Percentiles rank a stretch among this genome's conserved stretches.
These are phyloP conservation scores for Dendrobium officinale DNA, from an alignment of 106 monocot species.

Conservation along the genomic window DNA sequence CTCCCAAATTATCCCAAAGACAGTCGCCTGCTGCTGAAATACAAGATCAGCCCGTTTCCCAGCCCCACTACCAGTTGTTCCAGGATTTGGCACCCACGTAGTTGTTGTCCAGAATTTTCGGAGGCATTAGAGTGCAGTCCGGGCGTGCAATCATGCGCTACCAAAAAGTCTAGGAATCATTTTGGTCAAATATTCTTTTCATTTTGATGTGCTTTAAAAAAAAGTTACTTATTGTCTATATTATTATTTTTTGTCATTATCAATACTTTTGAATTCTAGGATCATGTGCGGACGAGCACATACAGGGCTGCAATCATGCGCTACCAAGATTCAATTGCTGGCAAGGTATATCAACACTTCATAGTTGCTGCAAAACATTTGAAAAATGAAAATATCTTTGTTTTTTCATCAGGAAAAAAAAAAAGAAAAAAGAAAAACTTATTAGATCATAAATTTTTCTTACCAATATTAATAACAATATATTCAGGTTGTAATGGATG, in stretches of 20 bases:
- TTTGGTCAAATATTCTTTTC: too few species aligned
- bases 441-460: background rate
- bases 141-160: too few species aligned
- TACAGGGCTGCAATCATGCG: slow-evolving; percentile 78
- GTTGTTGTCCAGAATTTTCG: too few species aligned
- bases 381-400: background rate
- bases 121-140: too few species aligned
- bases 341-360: slow-evolving; percentile 42
- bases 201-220: background rate
- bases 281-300: slow-evolving; percentile 79
- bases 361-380: background rate
- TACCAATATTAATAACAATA: background rate
- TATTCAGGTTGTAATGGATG: slow-evolving; percentile 82
- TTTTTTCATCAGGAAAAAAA: background rate
- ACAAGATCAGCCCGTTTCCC: too few species aligned
- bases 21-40: too few species aligned
- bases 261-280: slow-evolving; percentile 26
- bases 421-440: background rate
- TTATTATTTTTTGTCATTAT: slow-evolving; percentile 1
- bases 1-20: too few species aligned
- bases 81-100: too few species aligned
- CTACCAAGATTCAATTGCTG: slow-evolving; percentile 76
- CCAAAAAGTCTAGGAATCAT: too few species aligned
- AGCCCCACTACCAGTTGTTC: too few species aligned
- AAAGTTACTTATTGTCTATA: background rate